Percentiles rank a stretch among this genome's conserved stretches.
These are phyloP conservation scores for Acanthamoeba rhysodes DNA, from an alignment of 208 protist species.

Conservation along the genomic window DNA sequence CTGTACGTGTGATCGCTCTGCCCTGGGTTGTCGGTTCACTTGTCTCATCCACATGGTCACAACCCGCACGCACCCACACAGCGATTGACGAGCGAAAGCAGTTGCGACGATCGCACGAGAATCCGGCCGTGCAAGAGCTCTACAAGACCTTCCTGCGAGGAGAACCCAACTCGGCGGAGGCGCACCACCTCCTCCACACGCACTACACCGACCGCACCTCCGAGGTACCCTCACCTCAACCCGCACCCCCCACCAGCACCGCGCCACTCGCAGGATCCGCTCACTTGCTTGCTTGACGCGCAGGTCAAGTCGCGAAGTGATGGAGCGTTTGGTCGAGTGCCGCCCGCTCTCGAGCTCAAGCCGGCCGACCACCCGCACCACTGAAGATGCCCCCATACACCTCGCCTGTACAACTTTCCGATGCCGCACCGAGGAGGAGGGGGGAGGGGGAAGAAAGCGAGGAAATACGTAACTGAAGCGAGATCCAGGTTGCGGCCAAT, in stretches of 20 bases:
- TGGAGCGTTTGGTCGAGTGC: neutral
- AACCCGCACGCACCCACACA: neutral
- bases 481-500: no score
- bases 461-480: no score
- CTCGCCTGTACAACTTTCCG: neutral
- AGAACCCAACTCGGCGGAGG: slow-evolving; percentile 72
- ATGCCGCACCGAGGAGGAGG: neutral
- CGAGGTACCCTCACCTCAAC: neutral
- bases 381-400: neutral
- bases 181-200: slow-evolving; percentile 82
- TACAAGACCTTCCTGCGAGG: slow-evolving; percentile 75
- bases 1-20: neutral
- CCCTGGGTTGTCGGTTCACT: neutral
- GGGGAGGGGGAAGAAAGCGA: neutral
- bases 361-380: neutral
- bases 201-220: slow-evolving; percentile 76
- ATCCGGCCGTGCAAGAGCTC: slow-evolving; percentile 74
- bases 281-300: neutral
- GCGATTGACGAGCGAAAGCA: slow-evolving; percentile 75
- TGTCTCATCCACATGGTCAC: no score
- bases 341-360: neutral
- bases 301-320: slow-evolving; percentile 55
- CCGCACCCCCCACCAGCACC: no score
- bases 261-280: neutral
- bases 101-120: slow-evolving; percentile 80